Percentiles rank a stretch among this genome's conserved stretches.
Evolutionary conservation across 1,284 basidiomycete genomes (phyloP).

Genomic region (Fomitopsis betulina): DNA sequence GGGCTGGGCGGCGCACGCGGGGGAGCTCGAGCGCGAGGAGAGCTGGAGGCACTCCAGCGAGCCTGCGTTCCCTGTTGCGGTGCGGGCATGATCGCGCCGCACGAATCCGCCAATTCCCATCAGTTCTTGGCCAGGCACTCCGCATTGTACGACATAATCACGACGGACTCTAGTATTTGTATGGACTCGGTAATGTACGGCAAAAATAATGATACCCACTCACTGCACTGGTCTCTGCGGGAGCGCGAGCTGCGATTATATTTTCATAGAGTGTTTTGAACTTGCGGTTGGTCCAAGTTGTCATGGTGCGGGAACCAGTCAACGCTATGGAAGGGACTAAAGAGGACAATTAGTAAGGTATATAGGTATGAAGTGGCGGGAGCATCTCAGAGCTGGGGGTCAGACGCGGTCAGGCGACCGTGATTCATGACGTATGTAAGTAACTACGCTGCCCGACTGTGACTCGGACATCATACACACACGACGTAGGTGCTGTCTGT

Average conservation of each 20-base stretch:
- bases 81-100: background rate
- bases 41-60: conserved; percentile 4
- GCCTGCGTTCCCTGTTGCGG: background rate
- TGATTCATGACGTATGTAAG: too few species aligned
- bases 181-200: background rate
- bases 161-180: background rate
- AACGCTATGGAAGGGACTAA: too few species aligned
- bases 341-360: too few species aligned
- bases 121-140: background rate
- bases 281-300: too few species aligned
- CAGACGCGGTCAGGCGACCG: background rate
- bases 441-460: too few species aligned
- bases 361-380: too few species aligned
- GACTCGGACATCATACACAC: too few species aligned
- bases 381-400: background rate
- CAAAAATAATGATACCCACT: background rate
- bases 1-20: conserved; percentile 15
- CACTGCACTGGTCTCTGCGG: background rate
- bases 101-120: background rate
- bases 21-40: background rate
- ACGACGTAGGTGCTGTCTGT: too few species aligned
- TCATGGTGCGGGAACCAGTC: too few species aligned
- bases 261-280: too few species aligned
- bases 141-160: background rate
- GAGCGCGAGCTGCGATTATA: too few species aligned